Evolutionary conservation across 2,329 filamentous ascomycete species (phyloP), one percentile per base, ranked within the genome.

Genomic region (Ophiostoma perfectum): DNA sequence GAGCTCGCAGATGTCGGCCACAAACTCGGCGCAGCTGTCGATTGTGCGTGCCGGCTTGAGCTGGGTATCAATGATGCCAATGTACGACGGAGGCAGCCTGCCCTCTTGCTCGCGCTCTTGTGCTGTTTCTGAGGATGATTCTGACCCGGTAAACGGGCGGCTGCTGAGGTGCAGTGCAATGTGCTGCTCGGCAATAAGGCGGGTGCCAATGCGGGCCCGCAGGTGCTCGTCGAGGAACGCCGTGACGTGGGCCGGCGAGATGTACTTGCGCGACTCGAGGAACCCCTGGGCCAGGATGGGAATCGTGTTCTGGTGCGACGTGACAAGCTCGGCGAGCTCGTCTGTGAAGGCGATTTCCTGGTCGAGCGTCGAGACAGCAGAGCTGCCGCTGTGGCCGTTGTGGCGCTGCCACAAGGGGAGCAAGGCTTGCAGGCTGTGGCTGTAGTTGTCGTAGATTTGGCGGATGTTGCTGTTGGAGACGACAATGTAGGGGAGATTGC

Each of bases 391-490:
- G 38, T 27, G 38, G 52, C 44, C 66, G 38, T 55, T 45, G 18
- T 45, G 42, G 36, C 85, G 84, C 68, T 84, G 82, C 75, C 90
- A 75, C 81, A 94, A 97, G 5, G 94, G 93, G 4, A 98, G 85
- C 16, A 99, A 84, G 0, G 93, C 96, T 2, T 91, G 94, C 27
- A 99, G 82, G 2, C 93, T 97, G 78, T 97, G 93, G 62, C 96
- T 83, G 78, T 99, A 99, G 79, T 97, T 98, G 78, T 91, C 89
- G 82, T 98, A 97, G 72, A 99, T 99, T 74, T 90, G 89, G 39
- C 90, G 91, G 73, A 99, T 93, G 77, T 97, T 92, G 0, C 93
- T 92, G 77, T 99, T 98, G n/a, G 94, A 93, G 39, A 99, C 95
- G 68, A 99, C 94, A 72, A 99, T 98, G 78, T 94, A 99, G 0